Evolutionary conservation across 345 rosid species (phyloP).

Genomic region (Citrus cavaleriei): DNA sequence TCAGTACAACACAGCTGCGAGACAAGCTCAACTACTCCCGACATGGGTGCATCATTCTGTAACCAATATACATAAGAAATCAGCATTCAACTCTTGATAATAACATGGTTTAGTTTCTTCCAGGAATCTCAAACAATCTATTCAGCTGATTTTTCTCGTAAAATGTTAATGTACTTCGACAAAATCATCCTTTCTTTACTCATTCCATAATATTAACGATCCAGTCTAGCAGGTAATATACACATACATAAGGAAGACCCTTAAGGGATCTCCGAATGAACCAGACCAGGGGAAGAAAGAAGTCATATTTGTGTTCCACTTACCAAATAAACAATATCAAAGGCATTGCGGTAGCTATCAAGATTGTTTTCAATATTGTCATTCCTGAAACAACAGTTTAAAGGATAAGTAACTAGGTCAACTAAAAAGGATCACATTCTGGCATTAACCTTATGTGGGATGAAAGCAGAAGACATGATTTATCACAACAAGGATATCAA

Average conservation of each 20-base stretch:
- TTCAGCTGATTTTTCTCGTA: background rate
- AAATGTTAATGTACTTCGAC: background rate
- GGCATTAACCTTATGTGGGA: background rate
- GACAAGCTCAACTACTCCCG: conserved; percentile 64
- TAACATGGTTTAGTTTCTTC: background rate
- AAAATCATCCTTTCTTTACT: background rate
- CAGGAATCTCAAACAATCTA: background rate
- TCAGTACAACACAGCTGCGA: conserved; percentile 44
- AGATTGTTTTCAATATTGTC: conserved; percentile 60
- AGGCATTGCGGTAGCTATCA: conserved; percentile 57
- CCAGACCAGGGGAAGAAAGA: background rate
- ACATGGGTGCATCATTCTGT: conserved; percentile 81
- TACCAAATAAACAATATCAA: conserved; percentile 74
- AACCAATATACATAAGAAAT: background rate
- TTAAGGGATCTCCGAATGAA: background rate
- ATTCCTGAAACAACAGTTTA: conserved; percentile 46
- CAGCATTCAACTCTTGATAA: background rate
- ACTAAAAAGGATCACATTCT: background rate
- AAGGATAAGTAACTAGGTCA: conserved; percentile 9
- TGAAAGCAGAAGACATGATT: background rate
- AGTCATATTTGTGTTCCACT: conserved; percentile 17
- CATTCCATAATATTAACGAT: background rate
- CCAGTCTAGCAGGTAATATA: background rate
- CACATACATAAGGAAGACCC: background rate
- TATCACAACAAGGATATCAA: background rate